Evolutionary conservation across 2,329 filamentous ascomycete species (phyloP), one percentile per base, ranked within the genome.

Genomic region (Botrytis fabae): DNA sequence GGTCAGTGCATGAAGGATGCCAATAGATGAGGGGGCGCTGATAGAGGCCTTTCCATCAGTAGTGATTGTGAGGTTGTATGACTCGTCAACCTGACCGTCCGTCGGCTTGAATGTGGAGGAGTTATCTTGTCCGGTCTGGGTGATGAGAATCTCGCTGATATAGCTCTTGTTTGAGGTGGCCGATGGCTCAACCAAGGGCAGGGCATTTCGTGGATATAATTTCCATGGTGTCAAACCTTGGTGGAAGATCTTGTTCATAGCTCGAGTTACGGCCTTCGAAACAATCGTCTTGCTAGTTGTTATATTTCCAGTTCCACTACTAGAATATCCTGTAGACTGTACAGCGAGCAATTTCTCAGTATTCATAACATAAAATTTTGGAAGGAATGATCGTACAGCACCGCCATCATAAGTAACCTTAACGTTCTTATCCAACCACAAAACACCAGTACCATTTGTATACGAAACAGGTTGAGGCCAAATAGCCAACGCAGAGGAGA

Each of bases 221-320:
- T 91, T 94, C 93, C 93, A 96, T 0, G 93, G 93, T 25, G 93
- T 87, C 75, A 95, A 90, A 77, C 88, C 89, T 73, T 91, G 84
- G 40, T 87, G 82, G 81, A 94, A 92, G 72, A 95, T 89, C 73
- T 86, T 88, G 38, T 86, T 81, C 75, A 90, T 83, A 16, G 91
- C 86, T 64, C 91, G 87, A n/a, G 85, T 85, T 32, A 91, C 83
- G 44, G 84, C 89, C 40, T 83, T 85, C 76, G 85, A 83, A 68
- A 91, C 86, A 40, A 91, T 85, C 28, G 86, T 83, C 77, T 84
- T 83, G 82, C 86, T 88, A 78, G 74, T 75, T 61, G 78, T 76
- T 20, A 8, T 28, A 22, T 44, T 70, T 10, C 46, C 48, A 28
- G 69, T 68, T 1, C 62, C 63, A 42, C 68, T 57, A 18, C 72